These are phyloP conservation scores for Metarhizium brunneum DNA, from an alignment of 2,329 filamentous ascomycete genomes.

Conservation along the genomic window DNA sequence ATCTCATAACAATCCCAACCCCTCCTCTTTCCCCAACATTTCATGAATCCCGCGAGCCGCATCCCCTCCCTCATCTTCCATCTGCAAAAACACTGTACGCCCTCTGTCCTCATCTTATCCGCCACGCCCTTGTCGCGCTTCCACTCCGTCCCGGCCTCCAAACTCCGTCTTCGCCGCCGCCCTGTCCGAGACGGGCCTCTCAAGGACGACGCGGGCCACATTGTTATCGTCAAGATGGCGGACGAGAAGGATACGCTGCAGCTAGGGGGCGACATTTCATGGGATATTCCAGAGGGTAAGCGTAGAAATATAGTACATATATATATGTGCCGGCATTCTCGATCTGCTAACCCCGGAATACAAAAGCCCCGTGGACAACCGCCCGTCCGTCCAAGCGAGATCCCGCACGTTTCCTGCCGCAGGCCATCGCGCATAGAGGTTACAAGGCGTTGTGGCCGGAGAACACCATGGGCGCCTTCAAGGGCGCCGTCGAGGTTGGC, in stretches of 20 bases:
- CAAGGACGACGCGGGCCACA: not conserved
- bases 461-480: conserved; percentile 76
- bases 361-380: conserved; percentile 22
- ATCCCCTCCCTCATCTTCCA: too few species aligned
- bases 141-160: not conserved
- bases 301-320: not conserved
- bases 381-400: conserved; percentile 20
- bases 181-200: not conserved
- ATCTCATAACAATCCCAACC: too few species aligned
- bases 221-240: not conserved
- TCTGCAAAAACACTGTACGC: too few species aligned
- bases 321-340: not conserved
- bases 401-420: conserved; percentile 38
- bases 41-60: too few species aligned
- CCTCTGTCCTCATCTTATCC: not conserved
- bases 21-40: too few species aligned
- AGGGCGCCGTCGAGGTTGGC: conserved; percentile 61
- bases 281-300: not conserved
- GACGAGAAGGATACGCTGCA: not conserved
- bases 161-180: not conserved
- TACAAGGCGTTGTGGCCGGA: conserved; percentile 74
- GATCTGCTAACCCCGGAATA: not conserved
- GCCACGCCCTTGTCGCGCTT: not conserved
- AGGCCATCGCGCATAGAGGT: conserved; percentile 70
- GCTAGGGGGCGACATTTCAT: not conserved